A percentile compares a stretch with the other conserved stretches of the same genome.
Evolutionary conservation across 2,329 filamentous ascomycete genomes (phyloP).

Genomic region (Aspergillus ustus): DNA sequence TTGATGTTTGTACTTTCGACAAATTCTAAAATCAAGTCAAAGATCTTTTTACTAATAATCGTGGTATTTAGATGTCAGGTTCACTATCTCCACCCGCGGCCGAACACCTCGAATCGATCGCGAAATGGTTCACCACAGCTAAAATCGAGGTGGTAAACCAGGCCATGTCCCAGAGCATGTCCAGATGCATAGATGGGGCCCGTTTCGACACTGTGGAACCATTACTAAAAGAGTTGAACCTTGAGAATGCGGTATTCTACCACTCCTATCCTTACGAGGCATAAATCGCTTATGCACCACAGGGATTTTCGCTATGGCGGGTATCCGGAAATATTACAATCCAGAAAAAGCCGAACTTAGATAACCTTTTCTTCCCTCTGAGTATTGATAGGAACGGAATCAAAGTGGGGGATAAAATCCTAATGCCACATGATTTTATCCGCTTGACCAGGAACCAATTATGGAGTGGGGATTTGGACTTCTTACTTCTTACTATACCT

Average conservation of each 20-base stretch:
- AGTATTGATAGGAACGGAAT: too few relatives aligned
- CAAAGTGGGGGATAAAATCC: too few relatives aligned
- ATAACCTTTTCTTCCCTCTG: not conserved
- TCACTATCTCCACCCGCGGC: too few relatives aligned
- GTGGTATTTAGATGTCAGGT: too few relatives aligned
- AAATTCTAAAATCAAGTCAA: too few relatives aligned
- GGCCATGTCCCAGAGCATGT: conserved; percentile 1
- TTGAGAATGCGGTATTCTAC: conserved; percentile 8
- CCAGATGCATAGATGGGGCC: conserved; percentile 4
- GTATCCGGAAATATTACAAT: conserved; percentile 2
- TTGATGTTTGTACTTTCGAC: too few relatives aligned
- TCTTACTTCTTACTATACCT: too few relatives aligned
- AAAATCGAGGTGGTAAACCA: conserved; percentile 1
- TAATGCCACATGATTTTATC: too few relatives aligned
- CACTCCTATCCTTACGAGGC: not conserved
- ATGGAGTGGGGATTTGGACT: too few relatives aligned
- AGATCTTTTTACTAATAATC: too few relatives aligned
- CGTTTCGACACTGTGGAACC: not conserved
- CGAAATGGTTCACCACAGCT: conserved; percentile 8
- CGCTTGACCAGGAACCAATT: too few relatives aligned
- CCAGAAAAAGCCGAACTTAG: not conserved
- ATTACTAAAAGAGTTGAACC: not conserved
- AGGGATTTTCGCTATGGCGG: conserved; percentile 5
- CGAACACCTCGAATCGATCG: not conserved
- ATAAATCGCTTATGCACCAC: not conserved